Percentiles rank a stretch among this genome's conserved stretches.
These are phyloP conservation scores for Xylaria sp. DNA, from an alignment of 2,329 filamentous ascomycete species.

Conservation along the genomic window DNA sequence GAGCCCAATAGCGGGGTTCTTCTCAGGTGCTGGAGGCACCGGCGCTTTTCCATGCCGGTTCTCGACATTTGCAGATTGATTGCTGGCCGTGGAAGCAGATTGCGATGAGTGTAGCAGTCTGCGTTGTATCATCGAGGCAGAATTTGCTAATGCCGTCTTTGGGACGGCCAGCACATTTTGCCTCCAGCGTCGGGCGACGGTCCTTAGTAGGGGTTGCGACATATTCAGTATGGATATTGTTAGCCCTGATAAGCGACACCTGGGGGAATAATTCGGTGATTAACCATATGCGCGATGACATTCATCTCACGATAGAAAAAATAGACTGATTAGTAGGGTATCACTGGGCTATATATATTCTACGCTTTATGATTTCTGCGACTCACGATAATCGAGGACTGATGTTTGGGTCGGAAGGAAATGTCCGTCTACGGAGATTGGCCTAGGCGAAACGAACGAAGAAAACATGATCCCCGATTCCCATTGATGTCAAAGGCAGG, in stretches of 20 bases:
- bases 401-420: not conserved
- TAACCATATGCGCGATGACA: not conserved
- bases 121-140: not conserved
- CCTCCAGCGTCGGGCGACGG: conserved; percentile 17
- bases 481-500: conserved; percentile 6
- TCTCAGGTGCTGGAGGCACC: conserved; percentile 42
- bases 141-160: conserved; percentile 12
- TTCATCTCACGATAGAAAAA: not conserved
- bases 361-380: not conserved
- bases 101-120: conserved; percentile 24
- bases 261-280: not conserved
- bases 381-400: not conserved
- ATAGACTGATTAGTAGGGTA: not conserved
- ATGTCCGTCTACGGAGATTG: conserved; percentile 1
- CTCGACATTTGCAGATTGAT: not conserved
- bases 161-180: conserved; percentile 5
- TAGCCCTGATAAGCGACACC: conserved; percentile 7
- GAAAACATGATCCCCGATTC: no score
- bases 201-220: conserved; percentile 22
- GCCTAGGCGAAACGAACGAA: not conserved
- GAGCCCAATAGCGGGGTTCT: conserved; percentile 43
- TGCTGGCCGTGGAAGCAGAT: not conserved
- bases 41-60: conserved; percentile 23
- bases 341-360: conserved; percentile 3
- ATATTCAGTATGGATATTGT: conserved; percentile 7